phyloP scores from a whole-genome alignment of 495 filamentous ascomycete species.

The Lichenothelia convexa region DNA sequence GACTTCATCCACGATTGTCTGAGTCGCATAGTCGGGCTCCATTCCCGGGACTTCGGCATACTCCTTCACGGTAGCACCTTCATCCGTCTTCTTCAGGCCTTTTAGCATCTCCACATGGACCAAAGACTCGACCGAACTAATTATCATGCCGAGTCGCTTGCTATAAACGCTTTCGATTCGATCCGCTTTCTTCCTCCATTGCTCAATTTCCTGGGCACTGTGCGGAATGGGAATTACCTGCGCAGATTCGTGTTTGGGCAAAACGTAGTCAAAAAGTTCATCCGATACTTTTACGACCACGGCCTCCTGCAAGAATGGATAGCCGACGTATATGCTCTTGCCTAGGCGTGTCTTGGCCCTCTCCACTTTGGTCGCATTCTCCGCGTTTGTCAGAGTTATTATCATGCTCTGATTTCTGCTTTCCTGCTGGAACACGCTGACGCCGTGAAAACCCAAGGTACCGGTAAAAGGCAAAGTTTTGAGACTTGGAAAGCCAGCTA shows the following conservation, averaged over 20 bases:
- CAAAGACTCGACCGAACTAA: slow-evolving; percentile 71
- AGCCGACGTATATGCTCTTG: slow-evolving; percentile 76
- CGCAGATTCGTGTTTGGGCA: slow-evolving; percentile 33
- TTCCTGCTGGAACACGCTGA: slow-evolving; percentile 93
- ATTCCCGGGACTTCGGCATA: slow-evolving; percentile 77
- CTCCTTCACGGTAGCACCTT: slow-evolving; percentile 82
- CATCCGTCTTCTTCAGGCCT: slow-evolving; percentile 76
- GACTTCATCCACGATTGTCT: slow-evolving; percentile 78
- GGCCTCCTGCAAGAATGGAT: slow-evolving; percentile 88
- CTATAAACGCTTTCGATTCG: slow-evolving; percentile 74
- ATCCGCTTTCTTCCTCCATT: slow-evolving; percentile 67
- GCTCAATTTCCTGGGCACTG: slow-evolving; percentile 55
- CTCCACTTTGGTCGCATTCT: slow-evolving; percentile 47
- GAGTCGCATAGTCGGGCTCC: slow-evolving; percentile 81
- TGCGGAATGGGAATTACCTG: slow-evolving; percentile 52
- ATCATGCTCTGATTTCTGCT: slow-evolving; percentile 96
- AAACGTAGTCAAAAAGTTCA: slow-evolving; percentile 78
- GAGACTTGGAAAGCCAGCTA: slow-evolving; percentile 86
- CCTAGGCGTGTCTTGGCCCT: slow-evolving; percentile 64
- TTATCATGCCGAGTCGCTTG: slow-evolving; percentile 73
- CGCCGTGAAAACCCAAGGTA: slow-evolving; percentile 68
- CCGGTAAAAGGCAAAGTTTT: slow-evolving; percentile 68
- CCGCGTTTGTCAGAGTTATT: slow-evolving; percentile 60
- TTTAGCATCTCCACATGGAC: slow-evolving; percentile 85
- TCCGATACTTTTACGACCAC: slow-evolving; percentile 79